Evolutionary conservation across 495 filamentous ascomycete genomes (phyloP).

Genomic region (Daldinia vernicosa): DNA sequence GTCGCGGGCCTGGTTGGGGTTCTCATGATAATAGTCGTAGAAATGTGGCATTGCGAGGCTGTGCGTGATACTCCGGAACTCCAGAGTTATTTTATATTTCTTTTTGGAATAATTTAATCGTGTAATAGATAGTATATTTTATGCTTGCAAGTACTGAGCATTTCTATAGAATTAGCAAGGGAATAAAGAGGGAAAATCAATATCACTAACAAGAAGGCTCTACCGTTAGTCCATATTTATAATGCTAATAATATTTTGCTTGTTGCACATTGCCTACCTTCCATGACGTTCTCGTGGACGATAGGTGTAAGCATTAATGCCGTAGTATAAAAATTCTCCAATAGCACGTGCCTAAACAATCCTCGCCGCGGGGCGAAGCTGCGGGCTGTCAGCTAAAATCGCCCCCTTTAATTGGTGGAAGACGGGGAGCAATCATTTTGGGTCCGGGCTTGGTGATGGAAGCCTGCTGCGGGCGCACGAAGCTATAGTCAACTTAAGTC

Average conservation of each 20-base stretch:
- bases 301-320: constrained; percentile 2
- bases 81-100: background rate
- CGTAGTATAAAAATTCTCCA: background rate
- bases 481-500: background rate
- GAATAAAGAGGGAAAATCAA: background rate
- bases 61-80: background rate
- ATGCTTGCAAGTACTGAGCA: no score
- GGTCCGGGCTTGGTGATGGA: background rate
- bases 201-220: background rate
- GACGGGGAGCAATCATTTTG: background rate
- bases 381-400: background rate
- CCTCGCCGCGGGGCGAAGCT: constrained; percentile 28
- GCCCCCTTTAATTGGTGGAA: background rate
- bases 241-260: background rate
- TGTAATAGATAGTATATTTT: background rate
- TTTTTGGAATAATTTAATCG: background rate
- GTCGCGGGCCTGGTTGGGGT: constrained; percentile 16
- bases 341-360: background rate
- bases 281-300: constrained; percentile 7
- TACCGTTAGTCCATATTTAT: constrained; percentile 5
- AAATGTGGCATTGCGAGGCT: constrained; percentile 29
- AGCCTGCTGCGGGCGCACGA: background rate
- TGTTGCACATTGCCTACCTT: constrained; percentile 3
- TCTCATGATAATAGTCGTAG: constrained; percentile 9
- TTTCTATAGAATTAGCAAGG: background rate